Conservation (phyloP, 2,329 filamentous ascomycete genomes). For the Chaetomiaceae sp. region DNA sequence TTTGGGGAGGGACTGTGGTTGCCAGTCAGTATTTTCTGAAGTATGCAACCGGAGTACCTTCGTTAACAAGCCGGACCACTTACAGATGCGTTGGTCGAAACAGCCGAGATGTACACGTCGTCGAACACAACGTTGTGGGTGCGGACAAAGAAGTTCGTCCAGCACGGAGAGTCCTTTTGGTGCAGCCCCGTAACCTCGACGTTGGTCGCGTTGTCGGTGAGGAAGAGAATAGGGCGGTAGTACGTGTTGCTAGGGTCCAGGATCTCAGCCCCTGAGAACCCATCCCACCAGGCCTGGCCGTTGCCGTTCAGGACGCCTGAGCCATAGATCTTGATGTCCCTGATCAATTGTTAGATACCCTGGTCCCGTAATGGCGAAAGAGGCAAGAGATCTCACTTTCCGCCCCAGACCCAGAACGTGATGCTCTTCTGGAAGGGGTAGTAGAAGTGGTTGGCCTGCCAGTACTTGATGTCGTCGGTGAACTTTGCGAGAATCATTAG, state of each 20-base stretch:
- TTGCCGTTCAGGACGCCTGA: constrained; percentile 53
- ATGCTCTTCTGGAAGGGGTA: constrained; percentile 47
- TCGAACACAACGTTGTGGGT: constrained; percentile 9
- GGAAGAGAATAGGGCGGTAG: constrained; percentile 55
- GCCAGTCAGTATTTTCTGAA: background rate
- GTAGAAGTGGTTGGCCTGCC: constrained; percentile 38
- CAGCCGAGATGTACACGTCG: constrained; percentile 10
- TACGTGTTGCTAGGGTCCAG: constrained; percentile 51
- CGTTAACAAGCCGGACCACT: background rate
- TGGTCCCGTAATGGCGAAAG: no score
- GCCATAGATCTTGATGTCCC: constrained; percentile 56
- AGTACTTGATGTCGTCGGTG: constrained; percentile 41
- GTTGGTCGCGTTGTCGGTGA: constrained; percentile 57
- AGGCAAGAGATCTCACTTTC: constrained; percentile 26
- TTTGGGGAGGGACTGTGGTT: constrained; percentile 40
- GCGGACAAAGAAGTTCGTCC: constrained; percentile 56
- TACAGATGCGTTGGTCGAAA: constrained; percentile 7
- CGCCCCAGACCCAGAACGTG: constrained; percentile 61
- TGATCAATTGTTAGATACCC: no score
- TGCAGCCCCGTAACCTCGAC: constrained; percentile 53
- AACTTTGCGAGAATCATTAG: constrained; percentile 27
- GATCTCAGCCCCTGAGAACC: constrained; percentile 40
- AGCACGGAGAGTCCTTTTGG: constrained; percentile 57
- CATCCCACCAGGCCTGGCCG: constrained; percentile 42
- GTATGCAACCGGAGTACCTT: background rate